phyloP scores from a whole-genome alignment of 2,329 filamentous ascomycete genomes.

The Salinomyces thailandicus region DNA sequence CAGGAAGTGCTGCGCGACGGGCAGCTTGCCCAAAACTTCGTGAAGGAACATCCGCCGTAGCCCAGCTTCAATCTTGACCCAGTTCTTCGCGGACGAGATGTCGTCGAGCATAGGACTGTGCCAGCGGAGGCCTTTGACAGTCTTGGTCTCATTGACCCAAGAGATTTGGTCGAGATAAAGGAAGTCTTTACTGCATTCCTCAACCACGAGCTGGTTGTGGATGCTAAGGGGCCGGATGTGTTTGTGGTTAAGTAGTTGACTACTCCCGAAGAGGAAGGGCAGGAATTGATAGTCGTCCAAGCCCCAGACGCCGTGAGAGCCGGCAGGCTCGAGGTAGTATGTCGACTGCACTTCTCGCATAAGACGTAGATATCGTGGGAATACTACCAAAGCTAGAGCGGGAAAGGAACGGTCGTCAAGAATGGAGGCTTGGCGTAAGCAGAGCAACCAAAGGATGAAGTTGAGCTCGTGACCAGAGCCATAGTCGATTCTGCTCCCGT shows the following conservation, averaged over 20 bases:
- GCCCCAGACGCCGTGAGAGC: conserved; percentile 44
- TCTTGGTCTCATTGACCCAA: conserved; percentile 95
- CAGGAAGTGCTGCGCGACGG: conserved; percentile 97
- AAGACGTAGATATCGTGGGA: conserved; percentile 68
- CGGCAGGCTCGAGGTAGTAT: conserved; percentile 83
- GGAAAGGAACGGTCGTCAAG: conserved; percentile 58
- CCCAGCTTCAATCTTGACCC: conserved; percentile 84
- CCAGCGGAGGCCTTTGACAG: conserved; percentile 87
- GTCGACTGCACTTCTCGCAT: conserved; percentile 84
- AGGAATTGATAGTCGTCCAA: conserved; percentile 46
- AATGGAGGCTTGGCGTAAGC: conserved; percentile 67
- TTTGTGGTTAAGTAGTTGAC: conserved; percentile 54
- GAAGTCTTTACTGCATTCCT: conserved; percentile 74
- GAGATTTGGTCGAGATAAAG: conserved; percentile 86
- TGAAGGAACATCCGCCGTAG: conserved; percentile 96
- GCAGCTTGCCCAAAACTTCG: conserved; percentile 84
- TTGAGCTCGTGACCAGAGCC: conserved; percentile 96
- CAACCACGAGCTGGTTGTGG: conserved; percentile 76
- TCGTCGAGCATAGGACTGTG: conserved; percentile 98
- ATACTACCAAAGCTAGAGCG: conserved; percentile 64
- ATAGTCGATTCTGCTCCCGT: conserved; percentile 81
- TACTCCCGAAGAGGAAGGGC: conserved; percentile 41
- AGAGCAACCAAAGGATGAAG: conserved; percentile 94
- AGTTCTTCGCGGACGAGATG: conserved; percentile 80
- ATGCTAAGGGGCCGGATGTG: conserved; percentile 49